Percentiles rank a stretch among this genome's conserved stretches.
phyloP scores from a whole-genome alignment of 257 asterid genomes.

The Plantago major region DNA sequence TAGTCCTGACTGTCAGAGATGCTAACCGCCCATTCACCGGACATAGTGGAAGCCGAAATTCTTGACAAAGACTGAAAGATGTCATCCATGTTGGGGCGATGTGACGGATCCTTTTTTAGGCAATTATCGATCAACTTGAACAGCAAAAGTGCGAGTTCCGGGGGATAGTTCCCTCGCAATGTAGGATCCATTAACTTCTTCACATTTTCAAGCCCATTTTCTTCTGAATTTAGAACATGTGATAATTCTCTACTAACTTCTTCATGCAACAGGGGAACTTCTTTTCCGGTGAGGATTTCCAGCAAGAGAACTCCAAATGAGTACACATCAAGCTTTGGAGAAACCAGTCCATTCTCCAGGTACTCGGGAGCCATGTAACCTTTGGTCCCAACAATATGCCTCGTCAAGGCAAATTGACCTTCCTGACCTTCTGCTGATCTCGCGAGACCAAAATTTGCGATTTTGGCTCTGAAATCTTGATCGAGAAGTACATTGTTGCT shows the following conservation, averaged over 20 bases:
- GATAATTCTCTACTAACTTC: conserved; percentile 27
- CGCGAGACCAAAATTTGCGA: conserved; percentile 61
- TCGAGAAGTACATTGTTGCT: conserved; percentile 65
- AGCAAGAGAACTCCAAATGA: conserved; percentile 76
- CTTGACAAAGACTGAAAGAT: conserved; percentile 58
- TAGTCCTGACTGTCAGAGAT: conserved; percentile 30
- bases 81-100: conserved; percentile 67
- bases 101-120: conserved; percentile 56
- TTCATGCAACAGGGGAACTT: conserved; percentile 35
- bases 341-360: conserved; percentile 73
- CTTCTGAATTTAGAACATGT: conserved; percentile 35
- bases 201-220: conserved; percentile 33
- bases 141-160: conserved; percentile 40
- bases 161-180: conserved; percentile 51
- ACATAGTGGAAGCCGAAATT: conserved; percentile 32
- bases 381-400: conserved; percentile 90
- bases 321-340: conserved; percentile 79
- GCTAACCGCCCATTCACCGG: conserved; percentile 55
- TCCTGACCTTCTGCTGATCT: conserved; percentile 66
- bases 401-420: conserved; percentile 69
- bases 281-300: conserved; percentile 80
- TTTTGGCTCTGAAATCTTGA: conserved; percentile 63
- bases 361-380: conserved; percentile 99
- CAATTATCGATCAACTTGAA: conserved; percentile 50
- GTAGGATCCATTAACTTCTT: conserved; percentile 49